Percentiles rank a stretch among this genome's conserved stretches.
These are phyloP conservation scores for Aspergillus alliaceus DNA, from an alignment of 2,329 filamentous ascomycete genomes.

Conservation along the genomic window DNA sequence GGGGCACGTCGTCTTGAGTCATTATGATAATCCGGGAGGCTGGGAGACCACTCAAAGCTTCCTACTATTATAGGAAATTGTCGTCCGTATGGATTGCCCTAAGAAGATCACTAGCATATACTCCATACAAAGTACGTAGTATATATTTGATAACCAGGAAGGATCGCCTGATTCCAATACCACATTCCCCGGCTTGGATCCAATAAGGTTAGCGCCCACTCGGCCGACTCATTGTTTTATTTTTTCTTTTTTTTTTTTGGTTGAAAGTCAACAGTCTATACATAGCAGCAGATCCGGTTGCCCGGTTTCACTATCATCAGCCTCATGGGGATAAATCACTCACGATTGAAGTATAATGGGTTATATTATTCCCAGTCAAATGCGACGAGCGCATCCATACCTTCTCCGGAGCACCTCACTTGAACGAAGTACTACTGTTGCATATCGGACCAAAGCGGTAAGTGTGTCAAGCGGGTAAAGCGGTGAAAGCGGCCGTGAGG, in stretches of 20 bases:
- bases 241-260: no score
- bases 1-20: neutral
- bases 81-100: neutral
- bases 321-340: neutral
- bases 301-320: neutral
- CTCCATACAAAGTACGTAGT: neutral
- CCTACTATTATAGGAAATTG: neutral
- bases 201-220: neutral
- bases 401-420: neutral
- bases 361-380: neutral
- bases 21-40: neutral
- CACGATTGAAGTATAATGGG: neutral
- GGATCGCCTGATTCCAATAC: neutral
- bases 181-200: neutral
- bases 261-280: neutral
- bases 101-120: neutral
- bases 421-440: neutral
- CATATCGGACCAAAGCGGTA: neutral
- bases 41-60: neutral
- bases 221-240: neutral
- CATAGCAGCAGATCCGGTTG: neutral
- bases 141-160: constrained; percentile 1
- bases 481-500: constrained; percentile 20
- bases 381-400: neutral
- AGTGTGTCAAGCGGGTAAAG: constrained; percentile 4